These are phyloP conservation scores for Babesia sp. DNA, from an alignment of 169 alveolate species.

Conservation along the genomic window DNA sequence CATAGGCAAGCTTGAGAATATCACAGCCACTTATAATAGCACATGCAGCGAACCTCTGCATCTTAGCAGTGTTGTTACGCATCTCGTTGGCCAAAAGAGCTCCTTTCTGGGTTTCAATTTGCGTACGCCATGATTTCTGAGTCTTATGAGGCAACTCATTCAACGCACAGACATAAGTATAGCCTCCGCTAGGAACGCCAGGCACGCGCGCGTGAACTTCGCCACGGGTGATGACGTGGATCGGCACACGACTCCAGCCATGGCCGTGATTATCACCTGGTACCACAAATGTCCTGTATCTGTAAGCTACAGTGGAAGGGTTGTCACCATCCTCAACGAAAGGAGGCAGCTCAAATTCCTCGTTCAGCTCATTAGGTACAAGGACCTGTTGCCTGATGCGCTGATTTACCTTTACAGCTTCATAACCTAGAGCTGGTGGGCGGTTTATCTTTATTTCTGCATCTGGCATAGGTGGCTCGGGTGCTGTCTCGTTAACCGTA, in stretches of 20 bases:
- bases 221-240: conserved; percentile 73
- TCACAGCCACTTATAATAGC: conserved; percentile 89
- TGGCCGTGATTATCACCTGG: conserved; percentile 77
- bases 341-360: conserved; percentile 72
- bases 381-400: conserved; percentile 84
- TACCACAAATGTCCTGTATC: conserved; percentile 82
- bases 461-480: conserved; percentile 89
- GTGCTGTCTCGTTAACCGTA: conserved; percentile 88
- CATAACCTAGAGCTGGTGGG: conserved; percentile 86
- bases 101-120: conserved; percentile 85
- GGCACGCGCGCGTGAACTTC: conserved; percentile 79
- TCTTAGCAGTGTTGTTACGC: conserved; percentile 85
- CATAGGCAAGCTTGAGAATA: conserved; percentile 83
- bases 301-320: conserved; percentile 81
- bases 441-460: conserved; percentile 85
- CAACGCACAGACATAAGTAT: conserved; percentile 81
- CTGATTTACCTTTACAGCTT: conserved; percentile 87
- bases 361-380: conserved; percentile 69
- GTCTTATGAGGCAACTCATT: conserved; percentile 83
- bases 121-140: conserved; percentile 84
- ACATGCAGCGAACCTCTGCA: conserved; percentile 85
- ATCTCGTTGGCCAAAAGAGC: conserved; percentile 86
- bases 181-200: conserved; percentile 70
- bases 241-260: conserved; percentile 53
- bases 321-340: conserved; percentile 76